Evolutionary conservation across 768 basidiomycete genomes (phyloP).

Genomic region (Mycena maculata): DNA sequence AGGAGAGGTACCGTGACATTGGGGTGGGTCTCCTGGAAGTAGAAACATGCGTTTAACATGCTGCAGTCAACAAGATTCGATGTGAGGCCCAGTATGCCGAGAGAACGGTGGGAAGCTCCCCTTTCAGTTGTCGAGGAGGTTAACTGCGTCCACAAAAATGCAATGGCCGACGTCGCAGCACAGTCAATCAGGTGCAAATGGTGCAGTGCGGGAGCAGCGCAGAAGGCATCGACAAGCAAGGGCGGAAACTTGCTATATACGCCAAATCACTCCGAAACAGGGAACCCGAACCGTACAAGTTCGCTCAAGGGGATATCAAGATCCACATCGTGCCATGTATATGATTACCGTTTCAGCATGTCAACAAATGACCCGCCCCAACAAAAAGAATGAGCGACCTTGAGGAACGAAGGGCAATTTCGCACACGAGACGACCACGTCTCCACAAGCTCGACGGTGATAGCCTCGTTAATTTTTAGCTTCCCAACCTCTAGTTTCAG

Average conservation of each 20-base stretch:
- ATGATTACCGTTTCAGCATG: neutral
- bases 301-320: neutral
- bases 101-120: neutral
- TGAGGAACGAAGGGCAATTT: neutral
- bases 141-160: neutral
- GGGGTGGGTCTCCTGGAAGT: neutral
- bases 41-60: neutral
- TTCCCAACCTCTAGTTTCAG: too few relatives aligned
- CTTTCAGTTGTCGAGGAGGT: constrained; percentile 1
- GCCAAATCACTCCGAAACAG: neutral
- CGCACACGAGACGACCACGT: constrained; percentile 13
- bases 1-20: constrained; percentile 3
- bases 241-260: too few relatives aligned
- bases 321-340: neutral
- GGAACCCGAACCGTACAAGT: neutral
- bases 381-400: neutral
- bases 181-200: neutral
- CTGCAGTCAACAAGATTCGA: neutral
- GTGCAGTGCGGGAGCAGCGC: neutral
- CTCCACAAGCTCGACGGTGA: neutral
- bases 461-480: neutral
- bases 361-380: neutral
- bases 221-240: neutral
- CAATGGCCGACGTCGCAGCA: neutral
- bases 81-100: neutral